A percentile compares a stretch with the other conserved stretches of the same genome.
Conservation (phyloP, 2,329 filamentous ascomycete species). For the Fusarium marasasianum region DNA sequence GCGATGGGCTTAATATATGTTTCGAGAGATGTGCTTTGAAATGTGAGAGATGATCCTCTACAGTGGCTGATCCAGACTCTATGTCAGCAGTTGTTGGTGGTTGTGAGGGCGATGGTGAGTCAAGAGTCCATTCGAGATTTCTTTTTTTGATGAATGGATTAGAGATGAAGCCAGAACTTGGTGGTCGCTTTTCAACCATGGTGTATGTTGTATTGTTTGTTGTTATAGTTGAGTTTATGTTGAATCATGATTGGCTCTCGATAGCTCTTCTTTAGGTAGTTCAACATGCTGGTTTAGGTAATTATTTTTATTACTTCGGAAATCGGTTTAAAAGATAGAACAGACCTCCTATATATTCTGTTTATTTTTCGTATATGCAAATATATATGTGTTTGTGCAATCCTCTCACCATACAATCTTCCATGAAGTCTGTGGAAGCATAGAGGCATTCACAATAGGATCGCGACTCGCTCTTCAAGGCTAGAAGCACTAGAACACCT, state of each 20-base stretch:
- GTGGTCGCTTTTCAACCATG: conserved; percentile 43
- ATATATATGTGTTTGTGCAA: no score
- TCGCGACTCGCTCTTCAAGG: not conserved
- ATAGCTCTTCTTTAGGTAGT: not conserved
- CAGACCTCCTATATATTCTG: not conserved
- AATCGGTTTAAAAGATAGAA: no score
- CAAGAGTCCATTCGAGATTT: conserved; percentile 56
- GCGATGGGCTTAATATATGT: conserved; percentile 42
- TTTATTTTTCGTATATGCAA: not conserved
- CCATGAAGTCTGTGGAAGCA: not conserved
- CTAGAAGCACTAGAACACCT: not conserved
- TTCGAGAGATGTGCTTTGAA: conserved; percentile 49
- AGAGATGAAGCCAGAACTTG: conserved; percentile 49
- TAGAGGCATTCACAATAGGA: no score
- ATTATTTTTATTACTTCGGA: not conserved
- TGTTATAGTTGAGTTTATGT: conserved; percentile 2
- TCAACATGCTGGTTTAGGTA: not conserved
- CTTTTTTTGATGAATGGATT: conserved; percentile 60
- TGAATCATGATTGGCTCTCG: not conserved
- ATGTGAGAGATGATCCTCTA: conserved; percentile 52
- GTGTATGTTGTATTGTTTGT: not conserved
- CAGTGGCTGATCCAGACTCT: conserved; percentile 50
- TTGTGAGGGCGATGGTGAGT: conserved; percentile 14
- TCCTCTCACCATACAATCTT: no score
- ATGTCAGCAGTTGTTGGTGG: conserved; percentile 48